Evolutionary conservation across 352 stramenopile species (phyloP), one percentile per base, ranked within the genome.

Genomic region (Globisporangium spiculum): DNA sequence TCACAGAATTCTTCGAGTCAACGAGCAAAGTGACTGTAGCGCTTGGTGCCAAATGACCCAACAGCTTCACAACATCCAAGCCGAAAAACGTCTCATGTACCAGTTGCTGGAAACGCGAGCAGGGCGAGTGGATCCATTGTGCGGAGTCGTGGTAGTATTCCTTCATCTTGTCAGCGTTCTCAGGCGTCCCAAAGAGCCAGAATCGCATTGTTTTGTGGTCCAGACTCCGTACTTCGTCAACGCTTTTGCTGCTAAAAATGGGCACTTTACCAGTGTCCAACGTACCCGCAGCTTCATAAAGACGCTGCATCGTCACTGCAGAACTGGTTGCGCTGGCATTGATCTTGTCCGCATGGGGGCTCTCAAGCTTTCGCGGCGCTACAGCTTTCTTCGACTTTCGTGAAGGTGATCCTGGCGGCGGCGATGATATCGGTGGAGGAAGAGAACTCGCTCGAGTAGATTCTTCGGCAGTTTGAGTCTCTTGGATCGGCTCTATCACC

Each of bases 101-200:
- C 0, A 88, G n/a, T 7, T 64, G n/a, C 9, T 79, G 53, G 27
- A 88, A 82, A 0, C 79, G 77, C 55, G 59, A 60, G n/a, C 76
- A 41, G 0, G 72, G 55, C 0, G 66, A 73, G 54, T 81, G 36
- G 9, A 75, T 67, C 6, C 50, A 64, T 65, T 77, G 69, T 4
- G 62, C 14, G 10, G 52, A 32, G 32, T 27, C 22, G 22, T 71
- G 61, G 62, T 76, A 84, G 22, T 70, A 63, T 2, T 18, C 10
- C 63, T 83, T 74, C 44, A 86, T 59, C 32, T 66, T 63, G 1
- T 27, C 44, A 0, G 69, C 77, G 10, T 83, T 70, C 30, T 52
- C 63, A 1, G 63, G 5, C 3, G 68, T 75, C 12, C 79, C 77
- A 58, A 84, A 74, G 26, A 88, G 27, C 62, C 70, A 74, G 22